Percentiles rank a stretch among this genome's conserved stretches.
Evolutionary conservation across 768 basidiomycete species (phyloP).

Genomic region (Russula foetens): DNA sequence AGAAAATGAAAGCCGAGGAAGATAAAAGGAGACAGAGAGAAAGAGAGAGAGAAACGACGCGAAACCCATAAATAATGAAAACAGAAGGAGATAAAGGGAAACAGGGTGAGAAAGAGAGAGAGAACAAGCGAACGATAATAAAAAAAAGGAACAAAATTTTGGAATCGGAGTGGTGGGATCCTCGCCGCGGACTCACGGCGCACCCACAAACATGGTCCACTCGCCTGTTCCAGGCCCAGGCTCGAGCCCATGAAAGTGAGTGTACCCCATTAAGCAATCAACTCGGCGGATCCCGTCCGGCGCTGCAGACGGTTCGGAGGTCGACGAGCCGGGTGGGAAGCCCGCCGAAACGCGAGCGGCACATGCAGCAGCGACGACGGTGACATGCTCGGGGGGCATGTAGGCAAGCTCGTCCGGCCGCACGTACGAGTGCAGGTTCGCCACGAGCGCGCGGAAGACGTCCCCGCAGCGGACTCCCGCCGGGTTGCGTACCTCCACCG

Average conservation of each 20-base stretch:
- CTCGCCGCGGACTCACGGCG: not conserved
- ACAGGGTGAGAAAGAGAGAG: not conserved
- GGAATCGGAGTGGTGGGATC: too few species aligned
- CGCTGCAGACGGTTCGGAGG: not conserved
- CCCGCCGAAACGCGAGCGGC: constrained; percentile 15
- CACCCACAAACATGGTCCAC: constrained; percentile 19
- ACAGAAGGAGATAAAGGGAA: not conserved
- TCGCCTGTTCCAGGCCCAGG: constrained; percentile 10
- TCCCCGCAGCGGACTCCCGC: constrained; percentile 43
- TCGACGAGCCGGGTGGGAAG: not conserved
- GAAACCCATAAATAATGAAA: not conserved
- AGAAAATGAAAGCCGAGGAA: not conserved
- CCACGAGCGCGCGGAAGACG: constrained; percentile 39
- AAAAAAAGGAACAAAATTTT: not conserved
- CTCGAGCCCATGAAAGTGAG: constrained; percentile 12
- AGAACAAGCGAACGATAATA: not conserved
- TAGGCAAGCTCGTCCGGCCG: constrained; percentile 22
- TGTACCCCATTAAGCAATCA: constrained; percentile 8
- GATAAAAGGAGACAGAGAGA: not conserved
- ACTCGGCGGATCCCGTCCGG: constrained; percentile 11
- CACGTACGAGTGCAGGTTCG: constrained; percentile 34
- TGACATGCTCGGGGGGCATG: constrained; percentile 19
- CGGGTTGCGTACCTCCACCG: constrained; percentile 40
- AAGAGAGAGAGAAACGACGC: not conserved
- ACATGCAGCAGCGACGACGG: constrained; percentile 1